A percentile compares a stretch with the other conserved stretches of the same genome.
phyloP scores from a whole-genome alignment of 2,329 filamentous ascomycete species.

The Aspergillus pseudotamarii region DNA sequence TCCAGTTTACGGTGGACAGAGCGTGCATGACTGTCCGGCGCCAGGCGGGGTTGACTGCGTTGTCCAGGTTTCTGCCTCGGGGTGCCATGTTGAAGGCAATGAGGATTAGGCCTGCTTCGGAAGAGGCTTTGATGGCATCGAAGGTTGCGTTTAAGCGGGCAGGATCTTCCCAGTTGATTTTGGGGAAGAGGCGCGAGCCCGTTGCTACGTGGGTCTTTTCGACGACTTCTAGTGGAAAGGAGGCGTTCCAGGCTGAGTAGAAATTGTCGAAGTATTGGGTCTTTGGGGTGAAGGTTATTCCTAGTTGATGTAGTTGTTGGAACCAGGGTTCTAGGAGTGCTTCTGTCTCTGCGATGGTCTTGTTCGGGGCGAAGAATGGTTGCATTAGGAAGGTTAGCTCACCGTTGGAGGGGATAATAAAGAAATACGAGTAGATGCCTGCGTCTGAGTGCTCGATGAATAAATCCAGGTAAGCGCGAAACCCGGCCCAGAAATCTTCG shows the following conservation, averaged over 20 bases:
- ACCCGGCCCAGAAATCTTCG: neutral
- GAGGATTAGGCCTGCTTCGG: conserved; percentile 4
- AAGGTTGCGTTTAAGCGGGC: neutral
- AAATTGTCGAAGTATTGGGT: neutral
- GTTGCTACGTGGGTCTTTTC: neutral
- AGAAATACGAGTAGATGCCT: neutral
- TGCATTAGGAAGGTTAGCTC: neutral
- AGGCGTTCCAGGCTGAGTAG: neutral
- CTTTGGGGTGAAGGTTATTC: neutral
- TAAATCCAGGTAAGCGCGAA: neutral
- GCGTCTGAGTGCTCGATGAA: neutral
- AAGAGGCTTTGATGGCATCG: neutral
- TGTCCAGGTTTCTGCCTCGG: conserved; percentile 1
- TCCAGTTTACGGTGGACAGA: conserved; percentile 8
- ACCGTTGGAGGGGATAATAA: neutral
- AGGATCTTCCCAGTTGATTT: neutral
- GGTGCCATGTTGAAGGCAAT: conserved; percentile 10
- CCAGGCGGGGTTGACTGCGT: conserved; percentile 11
- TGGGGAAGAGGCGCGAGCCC: conserved; percentile 1
- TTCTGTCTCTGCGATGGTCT: neutral
- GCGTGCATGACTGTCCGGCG: conserved; percentile 7
- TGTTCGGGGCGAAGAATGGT: neutral
- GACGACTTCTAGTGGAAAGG: neutral
- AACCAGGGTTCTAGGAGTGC: neutral
- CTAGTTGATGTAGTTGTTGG: neutral